Evolutionary conservation across 2,329 filamentous ascomycete genomes (phyloP).

Genomic region (Colletotrichum tropicale): DNA sequence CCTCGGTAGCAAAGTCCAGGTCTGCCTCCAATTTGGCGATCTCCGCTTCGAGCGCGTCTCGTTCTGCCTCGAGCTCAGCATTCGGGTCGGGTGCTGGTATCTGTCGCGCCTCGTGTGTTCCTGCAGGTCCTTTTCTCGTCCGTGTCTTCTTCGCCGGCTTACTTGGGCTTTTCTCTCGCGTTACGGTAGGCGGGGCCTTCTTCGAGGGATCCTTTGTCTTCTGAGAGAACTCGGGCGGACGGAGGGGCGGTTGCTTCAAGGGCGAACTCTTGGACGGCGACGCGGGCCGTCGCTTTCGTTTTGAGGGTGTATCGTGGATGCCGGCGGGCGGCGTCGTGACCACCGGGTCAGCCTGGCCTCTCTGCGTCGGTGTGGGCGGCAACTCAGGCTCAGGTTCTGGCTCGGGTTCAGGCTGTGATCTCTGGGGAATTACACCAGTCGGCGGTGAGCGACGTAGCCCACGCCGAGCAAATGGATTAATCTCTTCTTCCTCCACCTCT

Average conservation of each 20-base stretch:
- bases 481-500: constrained; percentile 39
- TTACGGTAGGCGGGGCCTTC: constrained; percentile 13
- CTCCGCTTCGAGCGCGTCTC: constrained; percentile 59
- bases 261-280: constrained; percentile 51
- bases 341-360: constrained; percentile 53
- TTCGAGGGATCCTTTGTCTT: constrained; percentile 13
- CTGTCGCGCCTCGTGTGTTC: constrained; percentile 43
- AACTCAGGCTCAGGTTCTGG: constrained; percentile 60
- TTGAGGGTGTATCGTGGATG: constrained; percentile 65
- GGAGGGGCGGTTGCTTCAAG: constrained; percentile 47
- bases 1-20: constrained; percentile 58
- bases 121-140: not conserved
- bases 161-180: not conserved
- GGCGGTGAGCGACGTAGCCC: constrained; percentile 39
- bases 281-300: constrained; percentile 45
- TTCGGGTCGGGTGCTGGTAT: constrained; percentile 46
- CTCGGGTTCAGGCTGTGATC: not conserved
- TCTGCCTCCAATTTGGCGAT: constrained; percentile 63
- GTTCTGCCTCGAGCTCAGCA: constrained; percentile 53
- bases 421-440: constrained; percentile 16
- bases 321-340: constrained; percentile 61
- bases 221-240: constrained; percentile 24
- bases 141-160: not conserved
- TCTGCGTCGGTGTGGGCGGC: constrained; percentile 60
- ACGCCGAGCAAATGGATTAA: constrained; percentile 45